Evolutionary conservation across 805 yeast species (phyloP).

Genomic region (Metschnikowia noctiluminum): DNA sequence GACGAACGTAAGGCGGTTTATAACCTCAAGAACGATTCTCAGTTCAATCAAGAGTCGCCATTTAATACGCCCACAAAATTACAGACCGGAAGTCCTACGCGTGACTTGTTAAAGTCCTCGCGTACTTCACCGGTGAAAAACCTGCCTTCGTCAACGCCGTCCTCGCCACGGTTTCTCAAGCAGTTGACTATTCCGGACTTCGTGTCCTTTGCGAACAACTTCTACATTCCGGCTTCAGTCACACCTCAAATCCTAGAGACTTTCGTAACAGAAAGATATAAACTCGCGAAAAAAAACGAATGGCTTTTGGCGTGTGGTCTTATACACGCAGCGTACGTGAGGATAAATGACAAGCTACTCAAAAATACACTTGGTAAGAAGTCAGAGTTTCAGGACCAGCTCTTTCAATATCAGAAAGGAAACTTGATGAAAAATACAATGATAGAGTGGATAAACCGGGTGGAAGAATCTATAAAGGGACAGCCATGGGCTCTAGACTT

Average conservation of each 20-base stretch:
- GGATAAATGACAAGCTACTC: slow-evolving; percentile 49
- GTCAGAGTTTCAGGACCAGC: slow-evolving; percentile 45
- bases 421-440: slow-evolving; percentile 49
- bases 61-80: slow-evolving; percentile 7
- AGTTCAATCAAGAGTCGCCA: slow-evolving; percentile 10
- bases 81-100: not conserved
- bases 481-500: slow-evolving; percentile 62
- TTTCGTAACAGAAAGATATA: slow-evolving; percentile 47
- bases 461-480: slow-evolving; percentile 50
- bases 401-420: slow-evolving; percentile 54
- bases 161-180: slow-evolving; percentile 13
- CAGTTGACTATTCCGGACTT: slow-evolving; percentile 33
- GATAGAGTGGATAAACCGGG: slow-evolving; percentile 49
- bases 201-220: slow-evolving; percentile 55
- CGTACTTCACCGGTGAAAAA: slow-evolving; percentile 8
- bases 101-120: slow-evolving; percentile 21
- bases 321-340: slow-evolving; percentile 53
- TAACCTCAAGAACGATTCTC: not conserved
- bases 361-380: slow-evolving; percentile 47
- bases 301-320: slow-evolving; percentile 73
- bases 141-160: slow-evolving; percentile 3
- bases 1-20: slow-evolving; percentile 2
- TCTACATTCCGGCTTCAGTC: slow-evolving; percentile 54
- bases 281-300: slow-evolving; percentile 51
- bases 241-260: slow-evolving; percentile 50